Evolutionary conservation across 495 filamentous ascomycete genomes (phyloP).

Genomic region (Sporormia fimetaria): DNA sequence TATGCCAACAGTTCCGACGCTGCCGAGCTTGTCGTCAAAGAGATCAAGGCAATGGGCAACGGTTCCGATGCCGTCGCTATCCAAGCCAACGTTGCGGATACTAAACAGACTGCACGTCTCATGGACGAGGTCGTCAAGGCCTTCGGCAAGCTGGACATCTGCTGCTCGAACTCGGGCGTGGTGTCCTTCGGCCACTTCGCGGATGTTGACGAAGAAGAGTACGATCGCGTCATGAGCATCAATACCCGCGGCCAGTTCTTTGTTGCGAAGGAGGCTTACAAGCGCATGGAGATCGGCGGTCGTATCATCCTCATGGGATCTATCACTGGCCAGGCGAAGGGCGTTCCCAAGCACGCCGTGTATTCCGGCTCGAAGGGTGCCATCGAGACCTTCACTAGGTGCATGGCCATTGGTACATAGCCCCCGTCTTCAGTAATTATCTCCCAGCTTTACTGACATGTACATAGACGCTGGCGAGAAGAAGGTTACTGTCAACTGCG

Average conservation of each 20-base stretch:
- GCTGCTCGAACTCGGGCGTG: slow-evolving; percentile 45
- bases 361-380: slow-evolving; percentile 50
- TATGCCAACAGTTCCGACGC: slow-evolving; percentile 37
- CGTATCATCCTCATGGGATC: slow-evolving; percentile 53
- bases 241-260: slow-evolving; percentile 52
- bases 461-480: slow-evolving; percentile 34
- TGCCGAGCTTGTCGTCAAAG: slow-evolving; percentile 38
- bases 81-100: slow-evolving; percentile 42
- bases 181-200: slow-evolving; percentile 41
- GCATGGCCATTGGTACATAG: slow-evolving; percentile 41
- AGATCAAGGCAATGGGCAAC: slow-evolving; percentile 33
- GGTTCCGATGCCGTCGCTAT: slow-evolving; percentile 39
- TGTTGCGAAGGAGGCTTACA: slow-evolving; percentile 58
- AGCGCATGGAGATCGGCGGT: slow-evolving; percentile 48
- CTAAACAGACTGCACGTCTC: slow-evolving; percentile 35
- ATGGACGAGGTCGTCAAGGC: slow-evolving; percentile 37
- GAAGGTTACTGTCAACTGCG: slow-evolving; percentile 53
- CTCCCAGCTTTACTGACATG: slow-evolving; percentile 7
- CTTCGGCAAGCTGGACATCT: slow-evolving; percentile 40
- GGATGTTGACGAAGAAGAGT: slow-evolving; percentile 42
- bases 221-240: slow-evolving; percentile 44
- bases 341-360: slow-evolving; percentile 51
- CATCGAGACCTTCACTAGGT: slow-evolving; percentile 46
- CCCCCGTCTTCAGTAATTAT: not conserved
- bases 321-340: slow-evolving; percentile 53